Evolutionary conservation across 208 protist genomes (phyloP), one percentile per base, ranked within the genome.

Genomic region (Novymonas esmeraldas): DNA sequence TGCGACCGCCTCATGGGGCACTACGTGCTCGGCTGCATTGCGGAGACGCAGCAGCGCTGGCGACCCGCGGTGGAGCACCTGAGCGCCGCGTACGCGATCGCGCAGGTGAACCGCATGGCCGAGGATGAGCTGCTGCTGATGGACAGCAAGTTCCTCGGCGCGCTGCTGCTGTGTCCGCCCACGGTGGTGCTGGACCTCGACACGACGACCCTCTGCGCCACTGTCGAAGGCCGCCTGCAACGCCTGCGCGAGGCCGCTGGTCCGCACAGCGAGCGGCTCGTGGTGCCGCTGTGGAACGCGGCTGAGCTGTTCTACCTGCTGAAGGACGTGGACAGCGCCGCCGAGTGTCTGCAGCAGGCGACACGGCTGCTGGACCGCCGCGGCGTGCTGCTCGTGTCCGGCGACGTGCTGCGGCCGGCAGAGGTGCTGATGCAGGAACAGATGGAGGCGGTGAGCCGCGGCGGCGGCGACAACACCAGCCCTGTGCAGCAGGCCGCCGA

Each of bases 231-330:
- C 13, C 70, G 48, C 14, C 51, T 71, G 34, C 16, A 59, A 7
- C 58, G 45, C 13, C 46, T 84, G 55, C 66, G 73, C 29, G 62
- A 77, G 46, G 78, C 64, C 31, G 31, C 78, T 20, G 77, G 79
- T 1, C 28, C 64, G 39, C 67, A 80, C 33, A 73, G 65, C 42
- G 70, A 76, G 31, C 36, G 28, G 0, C 78, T 86, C 6, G 56
- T 82, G 48, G 45, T 52, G 31, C 80, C 84, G 6, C 70, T 92
- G 48, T 54, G 64, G 33, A 89, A 78, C 66, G 52, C 82, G n/a
- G 66, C 80, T 52, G 79, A 89, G 38, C 48, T 82, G n/a, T 69
- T 73, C 65, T 89, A 83, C 81, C 38, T 85, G 20, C 46, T 79
- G 22, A 56, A 74, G 18, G 52, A 86, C 44, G 45, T 70, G 18